These are phyloP conservation scores for Tilletia indica DNA, from an alignment of 1,284 basidiomycete species.

Conservation along the genomic window DNA sequence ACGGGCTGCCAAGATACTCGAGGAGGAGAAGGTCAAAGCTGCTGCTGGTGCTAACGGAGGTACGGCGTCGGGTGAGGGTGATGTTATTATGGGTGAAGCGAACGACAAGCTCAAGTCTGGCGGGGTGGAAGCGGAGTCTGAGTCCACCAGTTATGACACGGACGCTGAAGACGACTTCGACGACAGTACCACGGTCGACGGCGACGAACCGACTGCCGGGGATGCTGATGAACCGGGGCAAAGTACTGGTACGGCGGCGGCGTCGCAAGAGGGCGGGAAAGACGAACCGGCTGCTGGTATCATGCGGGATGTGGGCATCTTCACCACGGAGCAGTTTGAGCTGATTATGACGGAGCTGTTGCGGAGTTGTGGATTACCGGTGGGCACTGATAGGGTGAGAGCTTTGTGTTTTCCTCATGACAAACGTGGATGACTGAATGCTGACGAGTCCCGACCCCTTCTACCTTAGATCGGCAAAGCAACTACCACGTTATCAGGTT, in stretches of 20 bases:
- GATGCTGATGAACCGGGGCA: background rate
- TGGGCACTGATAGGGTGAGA: constrained; percentile 54
- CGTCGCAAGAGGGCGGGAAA: background rate
- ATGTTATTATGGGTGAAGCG: background rate
- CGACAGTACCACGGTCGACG: background rate
- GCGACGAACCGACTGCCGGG: too few species aligned
- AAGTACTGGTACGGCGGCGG: background rate
- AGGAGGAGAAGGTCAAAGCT: background rate
- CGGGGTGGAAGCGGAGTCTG: too few species aligned
- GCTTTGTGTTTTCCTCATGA: background rate
- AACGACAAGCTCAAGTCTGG: background rate
- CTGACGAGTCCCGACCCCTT: constrained; percentile 14
- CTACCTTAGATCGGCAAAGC: constrained; percentile 34
- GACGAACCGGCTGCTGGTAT: constrained; percentile 30
- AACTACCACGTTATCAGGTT: constrained; percentile 41
- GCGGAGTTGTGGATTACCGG: constrained; percentile 72
- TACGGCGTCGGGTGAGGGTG: background rate
- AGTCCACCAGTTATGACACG: background rate
- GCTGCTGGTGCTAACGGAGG: background rate
- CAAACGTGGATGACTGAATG: background rate
- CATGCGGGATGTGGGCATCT: constrained; percentile 80
- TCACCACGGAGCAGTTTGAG: constrained; percentile 80
- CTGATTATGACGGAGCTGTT: constrained; percentile 82
- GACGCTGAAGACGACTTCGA: background rate
- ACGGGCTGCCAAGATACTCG: background rate